Percentiles rank a stretch among this genome's conserved stretches.
Conservation (phyloP, 1,284 basidiomycete genomes). For the Cryptococcus depauperatus region DNA sequence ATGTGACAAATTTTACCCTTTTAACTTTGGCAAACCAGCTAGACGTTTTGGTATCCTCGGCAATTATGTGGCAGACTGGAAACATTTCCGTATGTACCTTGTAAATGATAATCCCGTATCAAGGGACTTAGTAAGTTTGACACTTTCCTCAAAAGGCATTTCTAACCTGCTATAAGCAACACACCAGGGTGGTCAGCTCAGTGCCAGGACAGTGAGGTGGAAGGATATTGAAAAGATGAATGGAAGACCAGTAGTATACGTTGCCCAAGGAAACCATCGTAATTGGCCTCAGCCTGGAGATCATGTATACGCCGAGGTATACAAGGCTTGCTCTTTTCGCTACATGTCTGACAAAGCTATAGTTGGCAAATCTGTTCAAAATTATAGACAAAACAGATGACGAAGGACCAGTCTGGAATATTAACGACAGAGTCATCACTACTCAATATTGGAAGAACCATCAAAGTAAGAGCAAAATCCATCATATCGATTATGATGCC, state of each 20-base stretch:
- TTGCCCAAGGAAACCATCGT: constrained; percentile 39
- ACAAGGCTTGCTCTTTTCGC: neutral
- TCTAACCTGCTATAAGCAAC: constrained; percentile 16
- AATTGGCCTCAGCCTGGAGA: constrained; percentile 38
- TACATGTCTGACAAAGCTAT: neutral
- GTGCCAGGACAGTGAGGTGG: constrained; percentile 37
- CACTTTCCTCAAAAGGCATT: neutral
- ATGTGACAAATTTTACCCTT: constrained; percentile 35
- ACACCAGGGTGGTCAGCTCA: constrained; percentile 30
- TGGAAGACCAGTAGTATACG: constrained; percentile 36
- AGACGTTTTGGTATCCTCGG: constrained; percentile 37
- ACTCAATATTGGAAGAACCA: constrained; percentile 34
- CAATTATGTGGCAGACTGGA: constrained; percentile 43
- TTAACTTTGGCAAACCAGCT: constrained; percentile 41
- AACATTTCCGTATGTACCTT: constrained; percentile 35
- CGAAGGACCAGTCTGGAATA: constrained; percentile 39
- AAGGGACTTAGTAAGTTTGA: constrained; percentile 32
- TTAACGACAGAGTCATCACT: constrained; percentile 28
- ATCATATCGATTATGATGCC: constrained; percentile 20
- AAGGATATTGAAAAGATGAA: constrained; percentile 29
- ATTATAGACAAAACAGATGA: constrained; percentile 40
- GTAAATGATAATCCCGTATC: constrained; percentile 34
- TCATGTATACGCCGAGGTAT: constrained; percentile 35
- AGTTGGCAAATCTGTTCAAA: constrained; percentile 26
- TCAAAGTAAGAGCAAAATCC: constrained; percentile 13